Percentiles rank a stretch among this genome's conserved stretches.
phyloP scores from a whole-genome alignment of 768 basidiomycete genomes.

The Leccinum imitatum region DNA sequence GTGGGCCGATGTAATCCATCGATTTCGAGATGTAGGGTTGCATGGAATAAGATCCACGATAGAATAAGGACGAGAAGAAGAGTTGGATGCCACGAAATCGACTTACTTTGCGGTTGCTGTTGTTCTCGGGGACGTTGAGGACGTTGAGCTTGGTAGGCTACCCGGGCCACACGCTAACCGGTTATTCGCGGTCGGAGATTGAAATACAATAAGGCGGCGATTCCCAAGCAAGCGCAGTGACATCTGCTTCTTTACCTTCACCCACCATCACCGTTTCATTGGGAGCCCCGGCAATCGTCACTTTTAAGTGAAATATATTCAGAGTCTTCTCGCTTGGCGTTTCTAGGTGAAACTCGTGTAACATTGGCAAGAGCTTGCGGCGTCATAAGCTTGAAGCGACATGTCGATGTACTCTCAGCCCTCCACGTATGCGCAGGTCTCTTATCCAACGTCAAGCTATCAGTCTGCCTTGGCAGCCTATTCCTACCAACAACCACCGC shows the following conservation, averaged over 20 bases:
- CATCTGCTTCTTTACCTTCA: constrained; percentile 41
- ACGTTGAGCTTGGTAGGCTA: constrained; percentile 17
- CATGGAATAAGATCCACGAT: constrained; percentile 5
- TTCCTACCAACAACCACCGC: constrained; percentile 49
- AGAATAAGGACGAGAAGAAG: neutral
- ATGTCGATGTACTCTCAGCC: constrained; percentile 69
- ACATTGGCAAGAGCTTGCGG: constrained; percentile 31
- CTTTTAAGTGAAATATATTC: constrained; percentile 49
- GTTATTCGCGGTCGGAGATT: constrained; percentile 37
- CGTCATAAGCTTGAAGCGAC: constrained; percentile 39
- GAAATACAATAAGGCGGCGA: constrained; percentile 28
- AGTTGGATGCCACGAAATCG: neutral
- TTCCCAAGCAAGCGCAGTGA: constrained; percentile 24
- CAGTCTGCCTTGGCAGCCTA: constrained; percentile 43
- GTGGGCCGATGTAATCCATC: constrained; percentile 40
- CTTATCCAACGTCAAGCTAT: constrained; percentile 42
- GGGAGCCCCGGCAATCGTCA: too few relatives aligned
- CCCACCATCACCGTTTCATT: constrained; percentile 24
- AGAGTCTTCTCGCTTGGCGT: constrained; percentile 30
- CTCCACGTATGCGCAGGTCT: constrained; percentile 29
- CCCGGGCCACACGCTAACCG: constrained; percentile 12
- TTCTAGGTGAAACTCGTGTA: constrained; percentile 36
- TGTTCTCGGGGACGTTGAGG: constrained; percentile 29
- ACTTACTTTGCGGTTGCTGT: constrained; percentile 31
- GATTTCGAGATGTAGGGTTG: constrained; percentile 1